phyloP scores from a whole-genome alignment of 1,284 basidiomycete species.

The Apiotrichum montevideense region DNA sequence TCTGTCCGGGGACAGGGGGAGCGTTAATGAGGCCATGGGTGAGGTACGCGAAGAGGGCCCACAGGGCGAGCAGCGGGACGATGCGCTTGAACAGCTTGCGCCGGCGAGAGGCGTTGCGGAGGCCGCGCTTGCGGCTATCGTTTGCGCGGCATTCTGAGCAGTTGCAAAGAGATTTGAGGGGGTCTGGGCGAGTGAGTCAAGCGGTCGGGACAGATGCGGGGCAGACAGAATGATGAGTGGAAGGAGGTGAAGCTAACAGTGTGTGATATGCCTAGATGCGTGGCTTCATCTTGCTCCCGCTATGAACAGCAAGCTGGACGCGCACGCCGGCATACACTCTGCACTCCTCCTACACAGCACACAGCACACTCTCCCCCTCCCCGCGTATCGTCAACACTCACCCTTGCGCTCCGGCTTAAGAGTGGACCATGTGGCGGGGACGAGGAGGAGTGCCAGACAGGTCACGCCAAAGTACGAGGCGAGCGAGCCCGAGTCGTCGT shows the following conservation, averaged over 20 bases:
- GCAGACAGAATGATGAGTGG: too few relatives aligned
- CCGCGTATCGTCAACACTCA: constrained; percentile 28
- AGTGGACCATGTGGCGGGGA: constrained; percentile 64
- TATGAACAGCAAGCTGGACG: not conserved
- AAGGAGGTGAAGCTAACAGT: too few relatives aligned
- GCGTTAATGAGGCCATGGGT: constrained; percentile 59
- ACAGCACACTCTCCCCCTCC: too few relatives aligned
- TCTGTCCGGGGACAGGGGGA: constrained; percentile 56
- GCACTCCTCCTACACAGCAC: too few relatives aligned
- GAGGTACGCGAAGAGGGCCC: constrained; percentile 66
- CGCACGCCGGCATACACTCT: too few relatives aligned
- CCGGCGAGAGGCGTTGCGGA: constrained; percentile 46
- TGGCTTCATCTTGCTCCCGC: too few relatives aligned
- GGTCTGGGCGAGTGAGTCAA: constrained; percentile 35
- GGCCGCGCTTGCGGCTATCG: constrained; percentile 7
- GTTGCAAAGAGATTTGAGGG: constrained; percentile 27
- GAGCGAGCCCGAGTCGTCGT: constrained; percentile 83
- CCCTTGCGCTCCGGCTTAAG: constrained; percentile 32
- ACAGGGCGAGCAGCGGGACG: constrained; percentile 62
- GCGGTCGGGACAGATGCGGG: too few relatives aligned
- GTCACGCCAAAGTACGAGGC: constrained; percentile 84
- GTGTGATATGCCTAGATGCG: constrained; percentile 17
- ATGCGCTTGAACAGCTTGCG: constrained; percentile 45
- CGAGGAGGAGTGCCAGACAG: constrained; percentile 69
- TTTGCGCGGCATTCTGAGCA: constrained; percentile 28